Base-by-base conservation (phyloP, 2,329 filamentous ascomycete genomes). In the Metarhizium sp. region DNA sequence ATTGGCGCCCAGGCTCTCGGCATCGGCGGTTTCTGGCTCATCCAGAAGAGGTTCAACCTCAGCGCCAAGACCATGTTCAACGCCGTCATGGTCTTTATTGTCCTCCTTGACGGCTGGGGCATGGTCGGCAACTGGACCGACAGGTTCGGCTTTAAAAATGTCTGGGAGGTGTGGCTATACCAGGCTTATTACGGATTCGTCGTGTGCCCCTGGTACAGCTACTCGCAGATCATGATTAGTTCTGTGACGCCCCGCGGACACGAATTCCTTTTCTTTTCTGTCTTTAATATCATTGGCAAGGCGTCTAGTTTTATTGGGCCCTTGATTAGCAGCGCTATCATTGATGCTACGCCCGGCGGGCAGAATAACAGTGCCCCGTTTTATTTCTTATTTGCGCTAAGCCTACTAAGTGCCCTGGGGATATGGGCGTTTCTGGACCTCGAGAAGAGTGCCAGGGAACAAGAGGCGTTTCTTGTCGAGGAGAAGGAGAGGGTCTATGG, bases 21-120 rank as follows among this genome's bases (percentile, higher is more conserved):
- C 0, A 86, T 87, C 52, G 82, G 78, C 52, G 65, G 66, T 4
- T 87, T 85, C 63, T 87, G 81, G 79, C 71, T 70, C 52, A 71
- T 84, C 11, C 85, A 88, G 64, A 78, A 79, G 58, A 74, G 74
- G n/a, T 84, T 76, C 64, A 66, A 75, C 2, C 72, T 87, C 4
- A 74, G 75, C 47, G 85, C 83, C 1, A 87, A 87, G 66, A 79
- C 78, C 16, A 87, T 88, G 84, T 86, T 88, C 72, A 84, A 85
- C 63, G 71, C 74, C 8, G 76, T 87, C 55, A 83, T 82, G 59
- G 67, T 85, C 2, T 76, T 73, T 40, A 86, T 87, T 58, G 74
- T 86, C 14, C 59, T 87, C 0, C 75, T 87, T 0, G 78, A 81
- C 45, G 68, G 65, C 32, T 76, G 73, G 74, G 74, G 74, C 46